These are phyloP conservation scores for Adansonia madagascariensis DNA, from an alignment of 441 rosid genomes.

Conservation along the genomic window DNA sequence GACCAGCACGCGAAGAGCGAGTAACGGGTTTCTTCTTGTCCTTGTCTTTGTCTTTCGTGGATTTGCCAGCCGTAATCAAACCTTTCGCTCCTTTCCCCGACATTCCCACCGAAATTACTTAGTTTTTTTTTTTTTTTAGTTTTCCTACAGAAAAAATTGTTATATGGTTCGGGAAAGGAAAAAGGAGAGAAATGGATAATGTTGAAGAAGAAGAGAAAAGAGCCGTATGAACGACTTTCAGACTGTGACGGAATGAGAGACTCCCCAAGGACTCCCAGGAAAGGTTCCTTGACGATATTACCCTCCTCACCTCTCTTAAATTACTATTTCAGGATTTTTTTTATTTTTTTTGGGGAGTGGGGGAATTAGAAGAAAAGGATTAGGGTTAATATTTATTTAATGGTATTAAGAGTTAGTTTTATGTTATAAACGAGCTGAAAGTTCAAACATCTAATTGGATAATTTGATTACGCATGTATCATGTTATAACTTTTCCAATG, in stretches of 20 bases:
- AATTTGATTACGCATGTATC: too few species aligned
- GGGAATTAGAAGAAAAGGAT: too few species aligned
- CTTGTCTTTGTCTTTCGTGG: conserved; percentile 10
- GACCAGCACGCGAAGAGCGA: conserved; percentile 16
- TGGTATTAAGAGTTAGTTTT: too few species aligned
- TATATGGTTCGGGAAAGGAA: neutral
- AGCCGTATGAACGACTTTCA: neutral
- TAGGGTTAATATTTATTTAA: too few species aligned
- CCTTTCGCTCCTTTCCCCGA: conserved; percentile 16
- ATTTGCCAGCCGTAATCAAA: conserved; percentile 2
- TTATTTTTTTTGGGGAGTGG: too few species aligned
- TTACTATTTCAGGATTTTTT: neutral
- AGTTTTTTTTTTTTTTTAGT: neutral
- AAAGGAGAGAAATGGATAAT: neutral
- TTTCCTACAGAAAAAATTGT: neutral
- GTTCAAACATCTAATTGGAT: too few species aligned
- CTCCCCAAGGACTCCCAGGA: neutral
- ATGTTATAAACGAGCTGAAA: too few species aligned
- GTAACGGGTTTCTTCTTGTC: conserved; percentile 1
- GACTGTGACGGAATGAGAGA: neutral
- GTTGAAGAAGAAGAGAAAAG: neutral
- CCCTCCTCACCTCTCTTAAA: neutral
- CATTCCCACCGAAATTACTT: neutral
- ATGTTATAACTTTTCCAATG: too few species aligned
- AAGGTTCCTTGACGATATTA: neutral